Conservation (phyloP, 169 alveolate genomes). For the Ichthyophthirius multifiliis region DNA sequence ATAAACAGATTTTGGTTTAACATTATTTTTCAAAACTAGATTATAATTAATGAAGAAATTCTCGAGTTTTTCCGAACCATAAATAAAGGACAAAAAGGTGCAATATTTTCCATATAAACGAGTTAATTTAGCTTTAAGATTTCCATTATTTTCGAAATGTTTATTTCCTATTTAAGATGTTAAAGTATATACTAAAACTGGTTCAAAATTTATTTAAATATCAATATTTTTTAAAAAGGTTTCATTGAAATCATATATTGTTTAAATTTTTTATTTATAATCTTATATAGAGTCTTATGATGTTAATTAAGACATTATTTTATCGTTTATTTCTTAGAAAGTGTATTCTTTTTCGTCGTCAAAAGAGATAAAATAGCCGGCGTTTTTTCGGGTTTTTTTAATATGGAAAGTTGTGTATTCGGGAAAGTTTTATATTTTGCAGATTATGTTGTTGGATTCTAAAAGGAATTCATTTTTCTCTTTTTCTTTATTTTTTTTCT, state of each 20-base stretch:
- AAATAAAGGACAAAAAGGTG: background rate
- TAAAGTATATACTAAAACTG: background rate
- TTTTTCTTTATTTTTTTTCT: no score
- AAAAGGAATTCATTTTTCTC: background rate
- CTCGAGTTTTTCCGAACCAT: background rate
- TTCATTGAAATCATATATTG: background rate
- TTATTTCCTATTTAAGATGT: background rate
- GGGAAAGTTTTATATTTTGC: background rate
- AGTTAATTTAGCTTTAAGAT: background rate
- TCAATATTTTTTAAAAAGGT: background rate
- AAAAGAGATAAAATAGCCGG: background rate
- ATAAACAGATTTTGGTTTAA: background rate
- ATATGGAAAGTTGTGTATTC: background rate
- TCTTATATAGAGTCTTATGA: no score
- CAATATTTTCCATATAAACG: background rate
- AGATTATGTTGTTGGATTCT: background rate
- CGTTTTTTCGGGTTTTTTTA: background rate
- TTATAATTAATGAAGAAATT: background rate
- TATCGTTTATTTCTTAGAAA: no score
- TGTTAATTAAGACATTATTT: no score
- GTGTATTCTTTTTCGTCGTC: background rate
- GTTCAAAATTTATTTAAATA: background rate
- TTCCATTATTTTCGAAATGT: background rate
- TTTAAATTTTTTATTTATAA: background rate
- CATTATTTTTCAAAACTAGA: background rate